These are phyloP conservation scores for Rutstroemia sp. DNA, from an alignment of 2,329 filamentous ascomycete species.

Conservation along the genomic window DNA sequence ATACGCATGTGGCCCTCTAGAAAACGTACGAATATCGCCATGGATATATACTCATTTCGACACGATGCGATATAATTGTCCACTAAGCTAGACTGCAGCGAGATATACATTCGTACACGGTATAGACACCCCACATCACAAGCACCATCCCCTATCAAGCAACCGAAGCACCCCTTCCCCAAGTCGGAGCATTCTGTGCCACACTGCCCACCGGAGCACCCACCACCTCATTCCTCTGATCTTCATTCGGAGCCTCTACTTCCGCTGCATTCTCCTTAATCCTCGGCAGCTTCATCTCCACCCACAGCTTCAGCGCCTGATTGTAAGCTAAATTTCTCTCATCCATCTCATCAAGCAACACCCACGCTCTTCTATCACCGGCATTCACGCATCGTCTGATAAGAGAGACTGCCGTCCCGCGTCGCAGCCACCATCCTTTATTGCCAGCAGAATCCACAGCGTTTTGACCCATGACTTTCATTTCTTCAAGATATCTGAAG, in stretches of 20 bases:
- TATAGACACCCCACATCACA: too few species aligned
- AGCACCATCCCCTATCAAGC: too few species aligned
- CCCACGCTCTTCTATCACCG: constrained; percentile 20
- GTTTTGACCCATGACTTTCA: constrained; percentile 34
- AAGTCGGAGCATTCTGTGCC: too few species aligned
- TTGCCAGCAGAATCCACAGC: constrained; percentile 16
- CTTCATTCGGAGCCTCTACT: background rate
- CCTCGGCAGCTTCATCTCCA: constrained; percentile 1
- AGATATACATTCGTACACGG: too few species aligned
- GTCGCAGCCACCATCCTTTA: constrained; percentile 28
- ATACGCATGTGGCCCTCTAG: too few species aligned
- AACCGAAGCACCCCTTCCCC: too few species aligned
- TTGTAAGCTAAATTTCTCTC: constrained; percentile 9
- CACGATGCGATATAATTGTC: too few species aligned
- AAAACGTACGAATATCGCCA: too few species aligned
- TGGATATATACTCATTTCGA: too few species aligned
- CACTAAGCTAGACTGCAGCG: too few species aligned
- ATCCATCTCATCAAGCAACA: constrained; percentile 22
- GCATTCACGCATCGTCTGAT: constrained; percentile 17
- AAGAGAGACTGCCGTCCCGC: constrained; percentile 20
- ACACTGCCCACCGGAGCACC: too few species aligned
- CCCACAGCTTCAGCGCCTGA: background rate
- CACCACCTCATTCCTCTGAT: background rate
- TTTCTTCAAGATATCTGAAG: constrained; percentile 42
- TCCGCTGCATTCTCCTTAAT: constrained; percentile 3